Conservation (phyloP, 2,329 filamentous ascomycete genomes). For the Xylaria sp. region DNA sequence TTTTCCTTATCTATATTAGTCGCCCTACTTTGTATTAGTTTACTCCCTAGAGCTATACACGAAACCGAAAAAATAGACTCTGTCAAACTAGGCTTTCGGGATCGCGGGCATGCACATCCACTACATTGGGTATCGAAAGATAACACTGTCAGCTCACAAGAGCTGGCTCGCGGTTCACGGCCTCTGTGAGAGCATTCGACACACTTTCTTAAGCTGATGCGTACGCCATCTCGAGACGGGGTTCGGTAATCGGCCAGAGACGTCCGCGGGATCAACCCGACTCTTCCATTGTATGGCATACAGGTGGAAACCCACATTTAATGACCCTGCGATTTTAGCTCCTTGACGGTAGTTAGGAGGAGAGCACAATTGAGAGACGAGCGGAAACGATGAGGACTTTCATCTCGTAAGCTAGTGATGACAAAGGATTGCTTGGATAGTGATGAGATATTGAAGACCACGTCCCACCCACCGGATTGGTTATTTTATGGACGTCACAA, state of each 20-base stretch:
- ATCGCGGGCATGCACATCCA: constrained; percentile 13
- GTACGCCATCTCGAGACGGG: constrained; percentile 4
- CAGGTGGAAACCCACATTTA: constrained; percentile 5
- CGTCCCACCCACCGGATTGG: not conserved
- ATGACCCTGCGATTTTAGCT: constrained; percentile 3
- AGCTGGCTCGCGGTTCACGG: constrained; percentile 11
- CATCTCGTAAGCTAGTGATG: not conserved
- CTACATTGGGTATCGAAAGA: constrained; percentile 5
- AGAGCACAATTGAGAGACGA: constrained; percentile 10
- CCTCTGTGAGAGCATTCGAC: not conserved
- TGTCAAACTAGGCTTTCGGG: constrained; percentile 8
- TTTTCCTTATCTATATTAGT: constrained; percentile 9
- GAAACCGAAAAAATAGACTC: constrained; percentile 5
- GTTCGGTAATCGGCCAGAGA: not conserved
- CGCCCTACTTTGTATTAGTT: not conserved
- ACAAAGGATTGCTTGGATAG: not conserved
- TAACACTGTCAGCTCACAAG: constrained; percentile 6
- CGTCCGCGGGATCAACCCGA: constrained; percentile 6
- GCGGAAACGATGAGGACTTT: constrained; percentile 15
- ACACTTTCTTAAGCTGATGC: constrained; percentile 3
- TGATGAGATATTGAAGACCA: not conserved
- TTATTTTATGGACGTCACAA: not conserved
- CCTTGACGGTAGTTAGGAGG: not conserved
- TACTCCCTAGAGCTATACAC: constrained; percentile 8
- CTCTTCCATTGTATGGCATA: constrained; percentile 18